Evolutionary conservation across 2,329 filamentous ascomycete genomes (phyloP).

Genomic region (Phaeosphaeriaceae sp.): DNA sequence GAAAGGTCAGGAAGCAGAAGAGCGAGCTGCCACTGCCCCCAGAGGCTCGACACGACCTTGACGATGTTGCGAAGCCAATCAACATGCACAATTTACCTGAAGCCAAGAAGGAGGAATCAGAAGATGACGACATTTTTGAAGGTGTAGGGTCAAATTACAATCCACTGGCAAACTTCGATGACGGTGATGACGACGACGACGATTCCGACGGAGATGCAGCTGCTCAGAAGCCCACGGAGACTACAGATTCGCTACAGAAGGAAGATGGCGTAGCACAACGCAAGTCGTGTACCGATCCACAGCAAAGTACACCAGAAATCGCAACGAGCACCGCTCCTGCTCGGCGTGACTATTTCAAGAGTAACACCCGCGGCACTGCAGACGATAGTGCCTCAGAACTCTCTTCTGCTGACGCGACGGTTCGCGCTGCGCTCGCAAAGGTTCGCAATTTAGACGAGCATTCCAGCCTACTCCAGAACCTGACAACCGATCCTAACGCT

Average conservation of each 20-base stretch:
- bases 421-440: slow-evolving; percentile 85
- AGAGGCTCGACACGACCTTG: slow-evolving; percentile 53
- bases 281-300: slow-evolving; percentile 1
- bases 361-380: slow-evolving; percentile 11
- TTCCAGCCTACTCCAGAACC: slow-evolving; percentile 53
- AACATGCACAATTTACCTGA: slow-evolving; percentile 47
- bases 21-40: slow-evolving; percentile 39
- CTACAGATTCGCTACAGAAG: not conserved
- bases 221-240: not conserved
- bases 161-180: slow-evolving; percentile 63
- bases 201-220: slow-evolving; percentile 17
- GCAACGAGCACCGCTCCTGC: slow-evolving; percentile 11
- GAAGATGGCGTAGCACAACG: not conserved
- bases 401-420: slow-evolving; percentile 72
- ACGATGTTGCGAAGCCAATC: slow-evolving; percentile 56
- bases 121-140: slow-evolving; percentile 69
- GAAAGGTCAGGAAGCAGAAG: slow-evolving; percentile 65
- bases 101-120: slow-evolving; percentile 51
- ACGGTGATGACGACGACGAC: slow-evolving; percentile 57
- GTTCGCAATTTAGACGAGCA: slow-evolving; percentile 64
- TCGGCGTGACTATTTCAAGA: slow-evolving; percentile 33
- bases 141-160: slow-evolving; percentile 68
- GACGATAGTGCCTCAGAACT: slow-evolving; percentile 45
- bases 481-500: slow-evolving; percentile 25
- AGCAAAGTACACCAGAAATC: slow-evolving; percentile 10